These are phyloP conservation scores for Daldinia sp. DNA, from an alignment of 2,329 filamentous ascomycete species.

Conservation along the genomic window DNA sequence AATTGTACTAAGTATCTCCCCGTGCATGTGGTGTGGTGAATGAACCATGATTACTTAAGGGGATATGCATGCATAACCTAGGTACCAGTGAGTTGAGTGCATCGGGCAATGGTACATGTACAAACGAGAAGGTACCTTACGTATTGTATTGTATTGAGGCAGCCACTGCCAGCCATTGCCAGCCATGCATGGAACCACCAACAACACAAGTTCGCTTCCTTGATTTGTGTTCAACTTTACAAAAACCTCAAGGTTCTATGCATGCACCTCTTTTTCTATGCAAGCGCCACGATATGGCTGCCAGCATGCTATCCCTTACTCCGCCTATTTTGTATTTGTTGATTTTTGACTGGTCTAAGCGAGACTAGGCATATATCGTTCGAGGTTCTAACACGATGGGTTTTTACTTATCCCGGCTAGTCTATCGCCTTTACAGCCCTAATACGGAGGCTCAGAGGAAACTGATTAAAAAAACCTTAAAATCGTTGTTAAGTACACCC, in stretches of 20 bases:
- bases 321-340: not conserved
- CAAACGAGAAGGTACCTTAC: not conserved
- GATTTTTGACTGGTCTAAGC: not conserved
- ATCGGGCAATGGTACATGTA: no score
- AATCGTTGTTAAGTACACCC: no score
- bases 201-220: not conserved
- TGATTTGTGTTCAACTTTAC: not conserved
- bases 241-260: not conserved
- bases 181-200: not conserved
- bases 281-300: not conserved
- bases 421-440: not conserved
- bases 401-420: slow-evolving; percentile 1
- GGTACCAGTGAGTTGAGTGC: not conserved
- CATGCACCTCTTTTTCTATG: not conserved
- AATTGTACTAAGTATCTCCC: not conserved
- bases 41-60: not conserved
- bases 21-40: not conserved
- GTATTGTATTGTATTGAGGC: no score
- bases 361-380: not conserved
- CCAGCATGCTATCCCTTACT: slow-evolving; percentile 1
- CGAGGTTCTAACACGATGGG: not conserved
- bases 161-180: no score
- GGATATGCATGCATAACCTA: no score
- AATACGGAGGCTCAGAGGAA: no score
- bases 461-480: no score